Evolutionary conservation across 2,329 filamentous ascomycete species (phyloP).

Genomic region (Aspergillus sp.): DNA sequence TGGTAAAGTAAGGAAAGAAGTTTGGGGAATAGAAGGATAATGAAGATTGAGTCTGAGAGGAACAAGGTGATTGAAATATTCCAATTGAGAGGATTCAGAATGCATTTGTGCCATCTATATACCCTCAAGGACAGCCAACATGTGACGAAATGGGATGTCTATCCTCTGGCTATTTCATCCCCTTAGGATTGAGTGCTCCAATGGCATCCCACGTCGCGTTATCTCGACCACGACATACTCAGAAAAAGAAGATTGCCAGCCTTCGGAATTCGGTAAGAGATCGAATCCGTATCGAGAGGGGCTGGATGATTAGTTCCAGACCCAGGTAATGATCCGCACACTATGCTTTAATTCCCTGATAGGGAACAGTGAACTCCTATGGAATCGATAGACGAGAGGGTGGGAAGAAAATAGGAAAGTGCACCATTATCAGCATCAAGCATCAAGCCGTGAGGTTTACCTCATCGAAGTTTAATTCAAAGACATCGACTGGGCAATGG

Average conservation of each 20-base stretch:
- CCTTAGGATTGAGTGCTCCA: not conserved
- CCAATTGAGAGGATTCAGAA: not conserved
- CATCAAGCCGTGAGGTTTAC: no score
- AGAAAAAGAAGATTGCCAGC: no score
- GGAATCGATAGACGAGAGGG: not conserved
- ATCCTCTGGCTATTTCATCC: not conserved
- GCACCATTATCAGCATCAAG: no score
- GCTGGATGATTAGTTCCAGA: not conserved
- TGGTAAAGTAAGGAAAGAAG: not conserved
- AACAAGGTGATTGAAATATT: not conserved
- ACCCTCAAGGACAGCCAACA: slow-evolving; percentile 1
- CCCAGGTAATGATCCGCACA: not conserved
- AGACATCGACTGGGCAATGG: slow-evolving; percentile 5
- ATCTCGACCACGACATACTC: not conserved
- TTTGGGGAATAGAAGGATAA: not conserved
- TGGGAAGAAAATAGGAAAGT: not conserved
- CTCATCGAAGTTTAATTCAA: no score
- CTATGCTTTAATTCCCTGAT: not conserved
- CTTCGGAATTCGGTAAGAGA: no score
- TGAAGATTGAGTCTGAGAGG: not conserved
- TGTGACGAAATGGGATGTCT: not conserved
- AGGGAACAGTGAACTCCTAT: not conserved
- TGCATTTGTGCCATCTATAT: slow-evolving; percentile 10
- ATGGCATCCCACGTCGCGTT: not conserved
- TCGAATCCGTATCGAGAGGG: no score